These are phyloP conservation scores for Penicillium paxilli DNA, from an alignment of 495 filamentous ascomycete species.

Conservation along the genomic window DNA sequence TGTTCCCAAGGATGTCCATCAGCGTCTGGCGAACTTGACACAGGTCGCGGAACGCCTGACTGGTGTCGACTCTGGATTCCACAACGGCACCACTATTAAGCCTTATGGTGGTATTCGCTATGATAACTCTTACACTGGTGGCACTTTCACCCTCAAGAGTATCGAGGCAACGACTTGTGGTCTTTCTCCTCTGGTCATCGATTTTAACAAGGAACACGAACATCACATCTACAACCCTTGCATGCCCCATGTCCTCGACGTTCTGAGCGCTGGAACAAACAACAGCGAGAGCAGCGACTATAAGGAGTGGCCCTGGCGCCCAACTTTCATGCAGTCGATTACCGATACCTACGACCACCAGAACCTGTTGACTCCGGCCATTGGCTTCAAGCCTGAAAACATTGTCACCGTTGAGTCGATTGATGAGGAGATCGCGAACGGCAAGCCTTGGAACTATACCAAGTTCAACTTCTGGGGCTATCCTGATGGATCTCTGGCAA, in stretches of 20 bases:
- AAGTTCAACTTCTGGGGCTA: constrained; percentile 47
- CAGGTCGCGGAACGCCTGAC: constrained; percentile 35
- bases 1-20: constrained; percentile 25
- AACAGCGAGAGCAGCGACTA: constrained; percentile 25
- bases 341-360: constrained; percentile 26
- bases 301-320: constrained; percentile 27
- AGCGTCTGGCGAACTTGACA: constrained; percentile 33
- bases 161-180: constrained; percentile 41
- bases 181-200: constrained; percentile 40
- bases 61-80: constrained; percentile 25
- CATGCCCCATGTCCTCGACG: constrained; percentile 38
- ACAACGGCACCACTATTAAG: constrained; percentile 14
- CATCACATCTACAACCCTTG: constrained; percentile 47
- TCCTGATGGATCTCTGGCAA: constrained; percentile 32
- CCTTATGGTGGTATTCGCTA: constrained; percentile 39
- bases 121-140: constrained; percentile 33
- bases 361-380: constrained; percentile 19
- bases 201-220: constrained; percentile 42
- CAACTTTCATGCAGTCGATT: constrained; percentile 34
- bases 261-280: constrained; percentile 32
- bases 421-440: constrained; percentile 27
- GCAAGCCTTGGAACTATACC: constrained; percentile 18
- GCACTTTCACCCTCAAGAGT: constrained; percentile 44
- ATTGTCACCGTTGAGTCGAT: constrained; percentile 28
- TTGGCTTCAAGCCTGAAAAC: constrained; percentile 36